phyloP scores from a whole-genome alignment of 2,329 filamentous ascomycete species.

The Coniochaeta sp. region DNA sequence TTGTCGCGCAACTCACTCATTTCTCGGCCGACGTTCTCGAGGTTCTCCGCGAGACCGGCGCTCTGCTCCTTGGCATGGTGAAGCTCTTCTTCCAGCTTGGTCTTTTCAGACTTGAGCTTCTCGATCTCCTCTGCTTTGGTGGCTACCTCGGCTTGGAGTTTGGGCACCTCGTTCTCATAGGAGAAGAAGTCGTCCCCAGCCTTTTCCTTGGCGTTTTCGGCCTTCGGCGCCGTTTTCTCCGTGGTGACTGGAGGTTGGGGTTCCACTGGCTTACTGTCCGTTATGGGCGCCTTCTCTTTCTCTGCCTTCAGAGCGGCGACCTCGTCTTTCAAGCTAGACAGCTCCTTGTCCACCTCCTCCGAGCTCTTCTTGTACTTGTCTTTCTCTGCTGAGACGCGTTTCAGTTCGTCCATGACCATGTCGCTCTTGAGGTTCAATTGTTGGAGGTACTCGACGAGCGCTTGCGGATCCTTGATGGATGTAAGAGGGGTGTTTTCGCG shows the following conservation, averaged over 20 bases:
- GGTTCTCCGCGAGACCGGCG: conserved; percentile 55
- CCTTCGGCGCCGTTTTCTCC: conserved; percentile 19
- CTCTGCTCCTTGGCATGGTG: conserved; percentile 64
- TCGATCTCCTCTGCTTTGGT: conserved; percentile 65
- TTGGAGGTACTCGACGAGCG: conserved; percentile 82
- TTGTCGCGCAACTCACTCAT: conserved; percentile 41
- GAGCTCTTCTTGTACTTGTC: conserved; percentile 73
- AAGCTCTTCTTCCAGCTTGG: conserved; percentile 62
- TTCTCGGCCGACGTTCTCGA: conserved; percentile 62
- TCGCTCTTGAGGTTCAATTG: conserved; percentile 80
- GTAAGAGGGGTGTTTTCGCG: conserved; percentile 89
- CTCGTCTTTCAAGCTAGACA: conserved; percentile 39
- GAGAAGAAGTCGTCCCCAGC: conserved; percentile 75
- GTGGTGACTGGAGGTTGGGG: neutral
- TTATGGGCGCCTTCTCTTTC: conserved; percentile 16
- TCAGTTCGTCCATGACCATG: conserved; percentile 92
- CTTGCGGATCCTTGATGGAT: conserved; percentile 77
- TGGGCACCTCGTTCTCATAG: conserved; percentile 79
- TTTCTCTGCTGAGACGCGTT: conserved; percentile 74
- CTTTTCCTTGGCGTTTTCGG: conserved; percentile 16
- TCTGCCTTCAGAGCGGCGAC: conserved; percentile 21
- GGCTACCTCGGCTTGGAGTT: conserved; percentile 68
- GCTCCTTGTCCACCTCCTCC: conserved; percentile 61
- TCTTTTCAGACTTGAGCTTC: conserved; percentile 62
- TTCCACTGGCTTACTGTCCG: conserved; percentile 16